These are phyloP conservation scores for Colletotrichum viniferum DNA, from an alignment of 2,329 filamentous ascomycete genomes.

Conservation along the genomic window DNA sequence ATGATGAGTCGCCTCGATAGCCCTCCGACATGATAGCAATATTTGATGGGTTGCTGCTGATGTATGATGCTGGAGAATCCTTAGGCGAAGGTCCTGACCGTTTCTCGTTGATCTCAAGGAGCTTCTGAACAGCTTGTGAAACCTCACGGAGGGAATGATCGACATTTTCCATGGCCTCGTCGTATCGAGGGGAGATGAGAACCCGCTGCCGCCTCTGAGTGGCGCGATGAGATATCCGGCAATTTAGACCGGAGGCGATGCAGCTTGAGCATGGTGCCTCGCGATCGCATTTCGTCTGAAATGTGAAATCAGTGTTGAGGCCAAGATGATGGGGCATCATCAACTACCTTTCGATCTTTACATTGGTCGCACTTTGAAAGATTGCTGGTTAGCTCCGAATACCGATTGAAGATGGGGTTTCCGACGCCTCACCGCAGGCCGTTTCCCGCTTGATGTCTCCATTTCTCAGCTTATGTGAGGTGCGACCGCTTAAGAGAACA, in stretches of 20 bases:
- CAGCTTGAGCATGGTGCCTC: constrained; percentile 32
- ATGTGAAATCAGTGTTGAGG: not conserved
- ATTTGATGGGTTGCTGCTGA: constrained; percentile 4
- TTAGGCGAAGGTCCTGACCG: not conserved
- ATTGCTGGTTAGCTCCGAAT: not conserved
- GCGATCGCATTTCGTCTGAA: constrained; percentile 33
- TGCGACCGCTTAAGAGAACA: not conserved
- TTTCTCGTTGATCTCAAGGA: constrained; percentile 21
- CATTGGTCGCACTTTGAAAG: not conserved
- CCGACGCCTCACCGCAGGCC: not conserved
- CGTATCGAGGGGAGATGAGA: constrained; percentile 32
- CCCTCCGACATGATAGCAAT: constrained; percentile 26
- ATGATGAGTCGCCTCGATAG: constrained; percentile 30
- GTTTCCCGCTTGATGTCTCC: not conserved
- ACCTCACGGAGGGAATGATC: constrained; percentile 29
- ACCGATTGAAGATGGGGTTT: not conserved
- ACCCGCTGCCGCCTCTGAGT: constrained; percentile 34
- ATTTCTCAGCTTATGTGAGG: not conserved
- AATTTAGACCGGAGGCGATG: constrained; percentile 29
- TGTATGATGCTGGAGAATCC: constrained; percentile 1
- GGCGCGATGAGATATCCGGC: constrained; percentile 25
- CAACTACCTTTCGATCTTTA: constrained; percentile 24
- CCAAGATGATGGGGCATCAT: not conserved
- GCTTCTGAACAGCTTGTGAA: constrained; percentile 27
- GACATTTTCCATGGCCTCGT: constrained; percentile 33